These are phyloP conservation scores for Marsdenia floribunda DNA, from an alignment of 257 asterid species.

Conservation along the genomic window DNA sequence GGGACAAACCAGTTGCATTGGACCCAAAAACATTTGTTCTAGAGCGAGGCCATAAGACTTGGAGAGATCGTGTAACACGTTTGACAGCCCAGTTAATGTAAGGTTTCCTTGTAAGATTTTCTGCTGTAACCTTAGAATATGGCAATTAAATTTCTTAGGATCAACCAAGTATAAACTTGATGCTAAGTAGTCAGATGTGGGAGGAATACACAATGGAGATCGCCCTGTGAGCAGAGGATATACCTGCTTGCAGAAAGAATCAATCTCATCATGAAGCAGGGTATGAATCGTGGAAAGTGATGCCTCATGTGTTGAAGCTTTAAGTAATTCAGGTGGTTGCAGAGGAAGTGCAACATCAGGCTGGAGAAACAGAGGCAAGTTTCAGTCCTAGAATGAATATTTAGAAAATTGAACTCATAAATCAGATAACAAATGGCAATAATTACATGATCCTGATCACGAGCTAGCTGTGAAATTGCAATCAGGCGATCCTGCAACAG, in stretches of 20 bases:
- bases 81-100: slow-evolving; percentile 97
- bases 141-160: slow-evolving; percentile 18
- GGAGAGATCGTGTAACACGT: slow-evolving; percentile 97
- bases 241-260: slow-evolving; percentile 93
- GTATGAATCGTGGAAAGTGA: slow-evolving; percentile 58
- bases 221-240: slow-evolving; percentile 8
- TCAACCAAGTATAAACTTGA: slow-evolving; percentile 13
- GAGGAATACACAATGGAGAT: slow-evolving; percentile 14
- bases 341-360: slow-evolving; percentile 94
- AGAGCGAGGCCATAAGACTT: slow-evolving; percentile 99
- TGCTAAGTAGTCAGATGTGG: slow-evolving; percentile 14
- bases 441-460: slow-evolving; percentile 92
- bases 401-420: slow-evolving; percentile 7
- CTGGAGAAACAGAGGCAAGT: slow-evolving; percentile 40
- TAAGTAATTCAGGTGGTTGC: slow-evolving; percentile 73
- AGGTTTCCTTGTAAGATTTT: slow-evolving; percentile 81
- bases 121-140: slow-evolving; percentile 72
- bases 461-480: slow-evolving; percentile 92
- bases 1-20: slow-evolving; percentile 91
- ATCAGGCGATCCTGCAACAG: slow-evolving; percentile 92
- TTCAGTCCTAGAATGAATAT: slow-evolving; percentile 18
- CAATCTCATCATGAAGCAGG: slow-evolving; percentile 77
- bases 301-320: slow-evolving; percentile 48
- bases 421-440: slow-evolving; percentile 6
- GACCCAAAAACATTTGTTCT: slow-evolving; percentile 92